Percentiles rank a stretch among this genome's conserved stretches.
Conservation (phyloP, 1,284 basidiomycete genomes). For the Malassezia furfur region DNA sequence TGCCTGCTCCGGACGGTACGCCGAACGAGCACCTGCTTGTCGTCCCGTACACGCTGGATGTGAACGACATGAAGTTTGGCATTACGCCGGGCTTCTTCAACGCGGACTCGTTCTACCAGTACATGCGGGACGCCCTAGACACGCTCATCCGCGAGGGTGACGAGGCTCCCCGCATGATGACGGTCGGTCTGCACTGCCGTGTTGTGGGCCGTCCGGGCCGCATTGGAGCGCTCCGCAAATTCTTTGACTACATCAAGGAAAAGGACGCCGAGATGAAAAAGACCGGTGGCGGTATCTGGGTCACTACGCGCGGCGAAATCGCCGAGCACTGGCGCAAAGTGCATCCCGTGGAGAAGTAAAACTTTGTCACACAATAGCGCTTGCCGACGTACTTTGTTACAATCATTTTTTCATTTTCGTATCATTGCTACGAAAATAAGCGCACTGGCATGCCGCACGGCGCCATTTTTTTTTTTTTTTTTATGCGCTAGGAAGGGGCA, state of each 20-base stretch:
- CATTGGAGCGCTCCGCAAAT: slow-evolving; percentile 47
- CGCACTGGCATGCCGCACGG: too few species aligned
- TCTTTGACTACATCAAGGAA: slow-evolving; percentile 47
- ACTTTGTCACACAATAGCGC: slow-evolving; percentile 2
- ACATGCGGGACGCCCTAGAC: slow-evolving; percentile 50
- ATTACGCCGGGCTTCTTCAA: slow-evolving; percentile 48
- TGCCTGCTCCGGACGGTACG: slow-evolving; percentile 35
- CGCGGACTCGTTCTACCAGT: slow-evolving; percentile 46
- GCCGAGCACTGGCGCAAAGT: slow-evolving; percentile 48
- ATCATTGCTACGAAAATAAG: too few species aligned
- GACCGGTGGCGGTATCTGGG: slow-evolving; percentile 47
- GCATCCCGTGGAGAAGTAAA: slow-evolving; percentile 36
- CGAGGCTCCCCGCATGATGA: slow-evolving; percentile 50
- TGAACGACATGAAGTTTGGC: slow-evolving; percentile 49
- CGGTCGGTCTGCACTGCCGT: slow-evolving; percentile 49
- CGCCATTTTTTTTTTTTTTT: too few species aligned
- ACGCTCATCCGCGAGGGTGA: slow-evolving; percentile 46
- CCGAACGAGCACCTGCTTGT: slow-evolving; percentile 41
- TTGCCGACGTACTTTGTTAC: too few species aligned
- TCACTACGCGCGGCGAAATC: slow-evolving; percentile 50
- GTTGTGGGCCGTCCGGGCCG: slow-evolving; percentile 50
- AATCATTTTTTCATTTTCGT: too few species aligned
- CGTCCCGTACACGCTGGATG: slow-evolving; percentile 49
- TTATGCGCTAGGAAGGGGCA: slow-evolving; percentile 14
- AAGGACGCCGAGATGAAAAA: slow-evolving; percentile 27